Evolutionary conservation across 2,329 filamentous ascomycete genomes (phyloP).

Genomic region (Diplodia intermedia): DNA sequence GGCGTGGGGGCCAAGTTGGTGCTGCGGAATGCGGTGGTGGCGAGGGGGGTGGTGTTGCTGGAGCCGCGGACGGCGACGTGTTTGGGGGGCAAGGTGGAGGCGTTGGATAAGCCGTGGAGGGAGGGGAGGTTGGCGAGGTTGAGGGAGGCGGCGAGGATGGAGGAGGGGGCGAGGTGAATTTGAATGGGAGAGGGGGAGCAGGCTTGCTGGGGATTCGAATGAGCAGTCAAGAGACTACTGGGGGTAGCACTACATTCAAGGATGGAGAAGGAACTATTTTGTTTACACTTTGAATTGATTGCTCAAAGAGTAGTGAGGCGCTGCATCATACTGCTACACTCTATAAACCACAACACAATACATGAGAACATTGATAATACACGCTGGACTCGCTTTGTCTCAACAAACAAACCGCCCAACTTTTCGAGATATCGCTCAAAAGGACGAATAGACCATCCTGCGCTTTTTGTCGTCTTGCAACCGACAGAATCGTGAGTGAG

Average conservation of each 20-base stretch:
- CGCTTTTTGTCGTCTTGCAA: neutral
- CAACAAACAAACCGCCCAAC: neutral
- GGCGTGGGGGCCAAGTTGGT: constrained; percentile 83
- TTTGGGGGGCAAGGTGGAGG: constrained; percentile 87
- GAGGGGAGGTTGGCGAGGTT: constrained; percentile 73
- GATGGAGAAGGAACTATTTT: neutral
- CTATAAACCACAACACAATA: neutral
- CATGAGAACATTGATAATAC: constrained; percentile 12
- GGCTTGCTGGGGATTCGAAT: neutral
- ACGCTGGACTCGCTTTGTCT: neutral
- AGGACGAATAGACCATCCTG: neutral
- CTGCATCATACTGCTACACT: constrained; percentile 8
- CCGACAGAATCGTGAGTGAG: neutral
- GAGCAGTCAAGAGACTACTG: neutral
- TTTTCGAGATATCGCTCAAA: neutral
- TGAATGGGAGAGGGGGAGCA: neutral
- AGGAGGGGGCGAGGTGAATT: neutral
- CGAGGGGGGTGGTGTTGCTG: constrained; percentile 79
- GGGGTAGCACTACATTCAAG: neutral
- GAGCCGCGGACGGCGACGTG: constrained; percentile 72
- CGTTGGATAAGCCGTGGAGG: constrained; percentile 78
- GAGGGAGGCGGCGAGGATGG: constrained; percentile 60
- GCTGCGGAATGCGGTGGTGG: constrained; percentile 70
- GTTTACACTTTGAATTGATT: neutral
- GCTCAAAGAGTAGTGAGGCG: constrained; percentile 7